Percentiles rank a stretch among this genome's conserved stretches.
Evolutionary conservation across 116 monocot species (phyloP).

Genomic region (Iris pallida): DNA sequence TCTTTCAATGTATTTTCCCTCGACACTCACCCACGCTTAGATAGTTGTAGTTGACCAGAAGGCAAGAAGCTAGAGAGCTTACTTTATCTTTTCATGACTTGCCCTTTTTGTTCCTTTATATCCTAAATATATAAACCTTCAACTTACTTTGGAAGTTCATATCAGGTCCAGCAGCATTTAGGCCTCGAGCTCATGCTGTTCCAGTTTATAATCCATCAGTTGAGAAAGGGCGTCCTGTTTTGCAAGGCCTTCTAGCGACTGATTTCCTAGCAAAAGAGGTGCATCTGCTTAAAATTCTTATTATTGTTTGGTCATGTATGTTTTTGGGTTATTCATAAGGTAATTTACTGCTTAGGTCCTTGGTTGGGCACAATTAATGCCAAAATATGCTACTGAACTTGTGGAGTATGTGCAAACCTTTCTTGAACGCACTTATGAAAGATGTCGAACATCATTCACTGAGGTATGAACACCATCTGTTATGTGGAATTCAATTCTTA

Average conservation of each 20-base stretch:
- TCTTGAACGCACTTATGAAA: conserved; percentile 86
- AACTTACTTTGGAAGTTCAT: conserved; percentile 9
- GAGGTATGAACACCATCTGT: conserved; percentile 42
- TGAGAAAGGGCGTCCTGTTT: conserved; percentile 83
- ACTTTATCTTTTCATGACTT: not conserved
- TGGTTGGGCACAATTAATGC: conserved; percentile 91
- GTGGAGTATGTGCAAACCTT: conserved; percentile 94
- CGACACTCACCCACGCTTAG: no score
- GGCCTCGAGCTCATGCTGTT: conserved; percentile 63
- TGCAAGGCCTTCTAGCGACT: conserved; percentile 88
- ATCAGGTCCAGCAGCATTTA: conserved; percentile 92
- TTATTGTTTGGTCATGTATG: not conserved
- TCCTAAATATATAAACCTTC: conserved; percentile 1
- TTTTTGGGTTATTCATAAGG: conserved; percentile 4
- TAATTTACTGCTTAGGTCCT: conserved; percentile 49
- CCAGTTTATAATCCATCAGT: conserved; percentile 53
- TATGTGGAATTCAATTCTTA: conserved; percentile 1
- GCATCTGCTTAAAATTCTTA: not conserved
- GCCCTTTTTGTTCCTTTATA: not conserved
- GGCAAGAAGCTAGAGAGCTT: not conserved
- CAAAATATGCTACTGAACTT: conserved; percentile 82
- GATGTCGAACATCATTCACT: conserved; percentile 85
- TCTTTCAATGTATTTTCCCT: no score
- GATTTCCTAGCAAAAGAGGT: conserved; percentile 93
- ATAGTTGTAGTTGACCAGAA: not conserved